Evolutionary conservation across 305 asterid genomes (phyloP).

Genomic region (Fraxinus floribunda): DNA sequence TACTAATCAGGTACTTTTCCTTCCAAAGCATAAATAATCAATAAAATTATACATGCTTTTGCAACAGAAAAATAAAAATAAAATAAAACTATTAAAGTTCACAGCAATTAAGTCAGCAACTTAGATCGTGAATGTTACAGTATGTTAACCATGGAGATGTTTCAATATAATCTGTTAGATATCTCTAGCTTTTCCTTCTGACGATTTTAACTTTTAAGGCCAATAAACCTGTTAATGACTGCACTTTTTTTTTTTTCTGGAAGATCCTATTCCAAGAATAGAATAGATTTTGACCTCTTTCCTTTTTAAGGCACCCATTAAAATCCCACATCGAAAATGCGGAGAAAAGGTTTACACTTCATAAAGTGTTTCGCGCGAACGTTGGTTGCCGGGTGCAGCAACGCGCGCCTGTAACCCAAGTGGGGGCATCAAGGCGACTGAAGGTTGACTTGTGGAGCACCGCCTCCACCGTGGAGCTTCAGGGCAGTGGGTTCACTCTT

Average conservation of each 20-base stretch:
- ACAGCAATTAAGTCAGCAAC: neutral
- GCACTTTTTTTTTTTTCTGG: neutral
- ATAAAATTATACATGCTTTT: neutral
- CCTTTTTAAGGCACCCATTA: neutral
- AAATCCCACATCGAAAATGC: neutral
- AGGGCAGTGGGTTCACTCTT: neutral
- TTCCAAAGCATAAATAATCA: neutral
- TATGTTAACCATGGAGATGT: neutral
- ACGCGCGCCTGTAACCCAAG: neutral
- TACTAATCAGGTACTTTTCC: constrained; percentile 60
- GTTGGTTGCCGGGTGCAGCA: neutral
- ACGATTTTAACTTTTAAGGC: neutral
- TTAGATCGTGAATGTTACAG: neutral
- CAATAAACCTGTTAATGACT: neutral
- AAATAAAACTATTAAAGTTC: constrained; percentile 1
- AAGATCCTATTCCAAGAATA: neutral
- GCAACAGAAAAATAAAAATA: too few species aligned
- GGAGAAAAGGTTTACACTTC: neutral
- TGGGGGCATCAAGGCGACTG: neutral
- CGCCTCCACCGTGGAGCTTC: neutral
- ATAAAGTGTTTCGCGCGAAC: neutral
- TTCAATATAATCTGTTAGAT: neutral
- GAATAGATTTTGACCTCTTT: neutral
- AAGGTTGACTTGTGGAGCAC: neutral
- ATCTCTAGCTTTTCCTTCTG: neutral